These are phyloP conservation scores for Raphanus raphanistrum DNA, from an alignment of 345 rosid genomes.

Conservation along the genomic window DNA sequence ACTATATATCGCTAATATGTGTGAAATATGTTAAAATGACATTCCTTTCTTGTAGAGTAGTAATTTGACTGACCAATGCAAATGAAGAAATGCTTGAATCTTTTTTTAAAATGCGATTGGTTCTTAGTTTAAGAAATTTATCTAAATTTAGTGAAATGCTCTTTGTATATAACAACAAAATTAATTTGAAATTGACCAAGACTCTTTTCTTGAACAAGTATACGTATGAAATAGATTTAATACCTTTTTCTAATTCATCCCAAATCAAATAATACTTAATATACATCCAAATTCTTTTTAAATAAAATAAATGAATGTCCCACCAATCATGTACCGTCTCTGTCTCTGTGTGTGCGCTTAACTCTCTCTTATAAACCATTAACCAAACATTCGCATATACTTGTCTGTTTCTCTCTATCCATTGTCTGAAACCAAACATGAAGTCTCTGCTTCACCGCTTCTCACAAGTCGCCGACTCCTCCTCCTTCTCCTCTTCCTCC, in stretches of 20 bases:
- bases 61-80: background rate
- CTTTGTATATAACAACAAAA: too few relatives aligned
- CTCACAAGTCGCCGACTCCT: background rate
- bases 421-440: background rate
- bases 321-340: background rate
- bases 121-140: background rate
- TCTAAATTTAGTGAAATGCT: background rate
- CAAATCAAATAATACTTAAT: background rate
- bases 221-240: background rate
- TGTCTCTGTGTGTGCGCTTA: background rate
- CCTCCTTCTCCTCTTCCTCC: background rate
- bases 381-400: background rate
- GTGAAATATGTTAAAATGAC: too few relatives aligned
- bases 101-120: background rate
- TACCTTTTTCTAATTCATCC: background rate
- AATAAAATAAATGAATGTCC: background rate
- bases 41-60: too few relatives aligned
- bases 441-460: background rate
- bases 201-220: background rate
- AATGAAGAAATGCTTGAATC: background rate
- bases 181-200: background rate
- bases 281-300: background rate
- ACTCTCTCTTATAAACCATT: background rate
- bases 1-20: too few relatives aligned
- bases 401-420: background rate